A percentile compares a stretch with the other conserved stretches of the same genome.
Evolutionary conservation across 805 yeast species (phyloP).

Genomic region (Zygoascus flipseniorum): DNA sequence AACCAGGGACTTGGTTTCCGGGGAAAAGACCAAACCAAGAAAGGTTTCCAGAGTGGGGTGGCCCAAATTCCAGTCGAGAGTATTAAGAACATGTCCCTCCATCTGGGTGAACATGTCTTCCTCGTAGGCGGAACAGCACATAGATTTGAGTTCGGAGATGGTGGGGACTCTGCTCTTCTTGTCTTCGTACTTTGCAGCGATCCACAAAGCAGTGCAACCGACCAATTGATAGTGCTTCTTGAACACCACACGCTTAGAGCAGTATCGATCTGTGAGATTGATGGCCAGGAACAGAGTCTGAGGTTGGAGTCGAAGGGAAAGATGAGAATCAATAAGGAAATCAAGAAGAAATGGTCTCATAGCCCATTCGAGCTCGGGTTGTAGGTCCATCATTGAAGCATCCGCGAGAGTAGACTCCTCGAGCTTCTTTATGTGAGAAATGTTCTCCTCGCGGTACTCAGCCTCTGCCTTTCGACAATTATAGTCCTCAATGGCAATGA

Average conservation of each 20-base stretch:
- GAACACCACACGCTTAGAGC: constrained; percentile 77
- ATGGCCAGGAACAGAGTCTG: constrained; percentile 63
- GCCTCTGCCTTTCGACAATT: constrained; percentile 17
- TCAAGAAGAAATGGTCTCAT: constrained; percentile 71
- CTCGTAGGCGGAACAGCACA: constrained; percentile 61
- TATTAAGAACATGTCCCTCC: constrained; percentile 67
- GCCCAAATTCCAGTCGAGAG: constrained; percentile 62
- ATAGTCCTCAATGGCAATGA: constrained; percentile 13
- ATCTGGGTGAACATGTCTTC: constrained; percentile 59
- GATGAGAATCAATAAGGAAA: constrained; percentile 60
- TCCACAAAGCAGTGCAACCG: constrained; percentile 88
- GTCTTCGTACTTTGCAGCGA: constrained; percentile 75
- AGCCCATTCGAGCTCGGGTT: constrained; percentile 73
- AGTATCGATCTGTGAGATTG: constrained; percentile 79
- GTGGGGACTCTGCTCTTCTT: constrained; percentile 71
- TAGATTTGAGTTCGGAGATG: constrained; percentile 56
- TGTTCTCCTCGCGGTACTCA: constrained; percentile 32
- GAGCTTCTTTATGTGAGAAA: constrained; percentile 28
- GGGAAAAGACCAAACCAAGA: constrained; percentile 20
- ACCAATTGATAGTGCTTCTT: constrained; percentile 84
- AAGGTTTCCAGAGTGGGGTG: constrained; percentile 52
- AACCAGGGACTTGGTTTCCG: constrained; percentile 10
- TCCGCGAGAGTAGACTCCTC: constrained; percentile 39
- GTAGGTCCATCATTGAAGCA: constrained; percentile 63
- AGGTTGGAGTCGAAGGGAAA: constrained; percentile 52